Percentiles rank a stretch among this genome's conserved stretches.
Conservation (phyloP, 495 filamentous ascomycete species). For the Penicillium canescens region DNA sequence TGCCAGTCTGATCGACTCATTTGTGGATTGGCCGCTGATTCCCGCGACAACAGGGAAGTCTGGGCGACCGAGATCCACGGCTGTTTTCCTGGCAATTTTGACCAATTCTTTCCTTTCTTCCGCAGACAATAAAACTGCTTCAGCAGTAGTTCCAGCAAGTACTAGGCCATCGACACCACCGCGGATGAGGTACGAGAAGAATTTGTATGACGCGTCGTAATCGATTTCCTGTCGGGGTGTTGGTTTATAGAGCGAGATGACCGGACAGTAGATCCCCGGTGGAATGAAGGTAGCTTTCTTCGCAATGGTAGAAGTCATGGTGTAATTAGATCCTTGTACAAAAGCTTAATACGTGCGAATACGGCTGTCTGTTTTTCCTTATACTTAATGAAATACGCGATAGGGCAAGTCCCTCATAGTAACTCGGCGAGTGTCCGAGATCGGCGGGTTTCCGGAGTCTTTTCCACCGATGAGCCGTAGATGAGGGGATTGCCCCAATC, state of each 20-base stretch:
- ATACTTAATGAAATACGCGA: background rate
- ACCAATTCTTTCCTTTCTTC: conserved; percentile 52
- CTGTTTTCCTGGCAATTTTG: conserved; percentile 45
- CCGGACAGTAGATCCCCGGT: conserved; percentile 40
- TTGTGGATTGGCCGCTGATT: conserved; percentile 58
- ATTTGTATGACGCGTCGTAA: conserved; percentile 36
- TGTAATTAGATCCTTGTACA: background rate
- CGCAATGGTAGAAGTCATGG: conserved; percentile 24
- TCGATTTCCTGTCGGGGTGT: conserved; percentile 40
- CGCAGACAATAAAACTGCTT: conserved; percentile 57
- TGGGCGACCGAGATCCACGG: conserved; percentile 58
- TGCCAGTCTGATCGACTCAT: conserved; percentile 65
- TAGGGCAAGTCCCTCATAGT: background rate
- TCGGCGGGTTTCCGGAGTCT: conserved; percentile 15
- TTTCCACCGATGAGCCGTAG: conserved; percentile 18
- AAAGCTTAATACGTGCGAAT: background rate
- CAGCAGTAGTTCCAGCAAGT: conserved; percentile 60
- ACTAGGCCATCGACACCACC: conserved; percentile 52
- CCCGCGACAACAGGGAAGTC: conserved; percentile 57
- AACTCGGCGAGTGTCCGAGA: conserved; percentile 18
- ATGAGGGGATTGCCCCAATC: conserved; percentile 8
- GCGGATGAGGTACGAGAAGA: conserved; percentile 28
- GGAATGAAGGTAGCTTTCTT: conserved; percentile 27
- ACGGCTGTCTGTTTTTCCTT: background rate
- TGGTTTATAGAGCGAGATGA: conserved; percentile 38